Percentiles rank a stretch among this genome's conserved stretches.
phyloP scores from a whole-genome alignment of 768 basidiomycete genomes.

The Strobilomyces dryophilus region DNA sequence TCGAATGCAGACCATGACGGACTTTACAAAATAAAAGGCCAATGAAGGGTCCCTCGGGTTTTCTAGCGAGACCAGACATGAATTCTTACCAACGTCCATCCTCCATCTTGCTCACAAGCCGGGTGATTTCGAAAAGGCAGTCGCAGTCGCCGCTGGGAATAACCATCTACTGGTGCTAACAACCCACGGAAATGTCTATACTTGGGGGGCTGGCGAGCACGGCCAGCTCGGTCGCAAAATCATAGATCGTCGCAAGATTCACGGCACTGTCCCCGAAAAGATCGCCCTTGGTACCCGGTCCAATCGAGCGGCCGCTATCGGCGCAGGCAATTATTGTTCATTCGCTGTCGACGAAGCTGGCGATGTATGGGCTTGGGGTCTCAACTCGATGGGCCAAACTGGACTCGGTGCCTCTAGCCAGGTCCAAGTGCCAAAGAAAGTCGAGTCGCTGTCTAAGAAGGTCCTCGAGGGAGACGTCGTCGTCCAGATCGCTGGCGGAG shows the following conservation, averaged over 20 bases:
- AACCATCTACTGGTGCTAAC: conserved; percentile 91
- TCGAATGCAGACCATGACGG: conserved; percentile 1
- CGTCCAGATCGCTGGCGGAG: conserved; percentile 74
- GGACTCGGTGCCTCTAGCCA: conserved; percentile 53
- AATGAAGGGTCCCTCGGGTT: conserved; percentile 86
- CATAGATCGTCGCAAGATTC: conserved; percentile 81
- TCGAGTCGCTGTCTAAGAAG: conserved; percentile 58
- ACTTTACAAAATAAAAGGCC: conserved; percentile 39
- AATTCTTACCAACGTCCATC: conserved; percentile 60
- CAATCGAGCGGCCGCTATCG: conserved; percentile 64
- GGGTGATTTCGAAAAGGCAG: conserved; percentile 66
- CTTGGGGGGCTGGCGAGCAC: conserved; percentile 90
- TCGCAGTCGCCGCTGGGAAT: conserved; percentile 72
- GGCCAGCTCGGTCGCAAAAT: conserved; percentile 90
- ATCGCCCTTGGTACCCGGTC: conserved; percentile 68
- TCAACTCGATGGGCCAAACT: conserved; percentile 85
- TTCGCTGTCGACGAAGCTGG: conserved; percentile 87
- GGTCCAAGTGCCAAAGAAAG: conserved; percentile 59
- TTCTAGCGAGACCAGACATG: conserved; percentile 58
- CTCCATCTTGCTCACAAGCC: conserved; percentile 58
- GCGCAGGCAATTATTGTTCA: conserved; percentile 81
- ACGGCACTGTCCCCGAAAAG: conserved; percentile 86
- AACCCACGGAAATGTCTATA: conserved; percentile 80
- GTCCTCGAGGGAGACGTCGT: conserved; percentile 59
- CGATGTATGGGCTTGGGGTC: conserved; percentile 92